Evolutionary conservation across 345 rosid species (phyloP).

Genomic region (Dimocarpus longan): DNA sequence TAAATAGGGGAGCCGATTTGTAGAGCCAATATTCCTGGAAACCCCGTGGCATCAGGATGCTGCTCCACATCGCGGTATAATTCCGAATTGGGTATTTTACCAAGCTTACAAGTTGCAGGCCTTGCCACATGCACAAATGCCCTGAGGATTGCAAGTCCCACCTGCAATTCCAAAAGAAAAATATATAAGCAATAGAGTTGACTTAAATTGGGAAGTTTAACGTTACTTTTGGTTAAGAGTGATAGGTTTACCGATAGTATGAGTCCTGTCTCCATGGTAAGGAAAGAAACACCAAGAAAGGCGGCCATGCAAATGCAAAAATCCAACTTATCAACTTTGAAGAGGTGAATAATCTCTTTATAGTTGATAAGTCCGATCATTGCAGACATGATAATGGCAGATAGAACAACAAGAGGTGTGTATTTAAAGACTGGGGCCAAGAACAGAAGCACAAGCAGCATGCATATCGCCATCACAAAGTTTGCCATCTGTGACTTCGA

Average conservation of each 20-base stretch:
- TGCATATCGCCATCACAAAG: slow-evolving; percentile 71
- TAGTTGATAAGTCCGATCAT: slow-evolving; percentile 84
- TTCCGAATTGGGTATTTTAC: slow-evolving; percentile 55
- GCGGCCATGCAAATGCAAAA: slow-evolving; percentile 76
- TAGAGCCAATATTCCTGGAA: slow-evolving; percentile 57
- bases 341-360: slow-evolving; percentile 58
- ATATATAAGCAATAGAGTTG: no score
- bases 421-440: slow-evolving; percentile 86
- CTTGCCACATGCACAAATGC: slow-evolving; percentile 71
- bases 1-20: slow-evolving; percentile 88
- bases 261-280: slow-evolving; percentile 84
- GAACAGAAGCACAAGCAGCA: slow-evolving; percentile 78
- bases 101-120: slow-evolving; percentile 75
- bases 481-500: slow-evolving; percentile 86
- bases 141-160: slow-evolving; percentile 65
- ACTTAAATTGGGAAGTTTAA: no score
- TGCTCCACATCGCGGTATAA: slow-evolving; percentile 71
- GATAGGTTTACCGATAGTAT: slow-evolving; percentile 52
- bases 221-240: background rate
- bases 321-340: slow-evolving; percentile 81
- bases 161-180: slow-evolving; percentile 26
- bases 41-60: slow-evolving; percentile 44
- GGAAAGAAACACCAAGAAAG: slow-evolving; percentile 74
- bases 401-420: slow-evolving; percentile 85
- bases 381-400: slow-evolving; percentile 89